Evolutionary conservation across 2,329 filamentous ascomycete genomes (phyloP), one percentile per base, ranked within the genome.

Genomic region (Ophiocordyceps australis): DNA sequence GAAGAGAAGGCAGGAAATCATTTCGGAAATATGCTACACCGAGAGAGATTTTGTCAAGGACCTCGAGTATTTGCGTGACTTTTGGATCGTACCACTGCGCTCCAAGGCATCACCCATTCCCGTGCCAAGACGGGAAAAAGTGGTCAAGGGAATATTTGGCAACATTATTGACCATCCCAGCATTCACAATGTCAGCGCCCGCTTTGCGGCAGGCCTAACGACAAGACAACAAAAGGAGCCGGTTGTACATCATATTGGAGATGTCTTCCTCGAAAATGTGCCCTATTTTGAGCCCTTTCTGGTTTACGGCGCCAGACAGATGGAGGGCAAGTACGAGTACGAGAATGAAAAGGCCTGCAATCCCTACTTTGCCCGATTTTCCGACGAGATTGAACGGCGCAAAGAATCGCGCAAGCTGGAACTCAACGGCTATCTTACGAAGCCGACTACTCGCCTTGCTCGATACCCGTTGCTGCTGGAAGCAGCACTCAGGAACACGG

Each of bases 31-130:
- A 33, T 94, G 91, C 72, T 98, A 98, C 54, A 98, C 89, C 0
- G 89, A 98, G 49, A 72, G 89, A 38, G 89, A 98, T 54, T 98
- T 98, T 41, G 89, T 98, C 46, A 98, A 98, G 57, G 89, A 98
- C 50, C 60, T 98, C 40, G 89, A 98, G 51, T 98, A 98, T 45
- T 61, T 98, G 17, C 73, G 89, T 33, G 89, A 98, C 55, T 98
- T 95, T 59, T 98, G 89, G 89, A 93, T 98, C 56, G 68, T 89
- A 38, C 89, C 89, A 8, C 55, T 98, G 30, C 73, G 83, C 25
- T 79, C 76, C 16, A 74, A 76, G 33, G 65, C 66, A 11, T 94
- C 86, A 4, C 86, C 85, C 0, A 91, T 98, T 35, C 86, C 89
- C 5, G 72, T 89, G 36, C 73, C 81, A 32, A 73, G 81, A 30